Evolutionary conservation across 2,329 filamentous ascomycete genomes (phyloP).

Genomic region (Claviceps arundinis): DNA sequence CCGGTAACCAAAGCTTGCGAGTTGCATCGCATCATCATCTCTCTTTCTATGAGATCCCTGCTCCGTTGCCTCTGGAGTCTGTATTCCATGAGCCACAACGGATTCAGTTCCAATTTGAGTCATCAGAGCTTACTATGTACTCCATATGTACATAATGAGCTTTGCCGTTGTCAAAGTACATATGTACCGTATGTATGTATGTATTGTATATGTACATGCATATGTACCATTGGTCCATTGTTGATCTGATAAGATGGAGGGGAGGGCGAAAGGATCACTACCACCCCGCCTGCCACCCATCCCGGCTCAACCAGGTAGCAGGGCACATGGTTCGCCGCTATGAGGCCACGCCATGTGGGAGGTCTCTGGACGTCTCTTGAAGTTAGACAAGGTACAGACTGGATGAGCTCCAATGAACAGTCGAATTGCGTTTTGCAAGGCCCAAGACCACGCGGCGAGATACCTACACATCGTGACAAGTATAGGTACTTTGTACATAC

Average conservation of each 20-base stretch:
- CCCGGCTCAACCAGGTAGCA: background rate
- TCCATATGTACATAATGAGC: background rate
- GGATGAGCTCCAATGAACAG: too few species aligned
- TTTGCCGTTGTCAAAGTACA: background rate
- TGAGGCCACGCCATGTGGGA: too few species aligned
- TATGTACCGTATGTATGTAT: too few species aligned
- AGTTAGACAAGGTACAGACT: too few species aligned
- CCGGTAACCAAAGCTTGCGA: background rate
- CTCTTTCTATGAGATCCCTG: background rate
- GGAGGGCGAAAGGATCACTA: background rate
- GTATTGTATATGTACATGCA: background rate
- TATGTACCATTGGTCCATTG: background rate
- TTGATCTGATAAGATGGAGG: slow-evolving; percentile 6
- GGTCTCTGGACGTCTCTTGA: too few species aligned
- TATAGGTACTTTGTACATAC: too few species aligned
- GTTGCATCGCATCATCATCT: background rate
- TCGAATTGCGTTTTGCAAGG: too few species aligned
- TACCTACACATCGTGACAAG: too few species aligned
- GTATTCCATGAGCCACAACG: background rate
- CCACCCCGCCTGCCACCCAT: background rate
- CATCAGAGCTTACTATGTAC: background rate
- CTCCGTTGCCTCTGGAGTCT: background rate
- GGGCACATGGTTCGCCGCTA: background rate
- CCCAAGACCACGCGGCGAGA: too few species aligned
- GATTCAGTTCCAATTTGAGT: background rate